A percentile compares a stretch with the other conserved stretches of the same genome.
These are phyloP conservation scores for Nissolia schottii DNA, from an alignment of 306 rosid genomes.

Conservation along the genomic window DNA sequence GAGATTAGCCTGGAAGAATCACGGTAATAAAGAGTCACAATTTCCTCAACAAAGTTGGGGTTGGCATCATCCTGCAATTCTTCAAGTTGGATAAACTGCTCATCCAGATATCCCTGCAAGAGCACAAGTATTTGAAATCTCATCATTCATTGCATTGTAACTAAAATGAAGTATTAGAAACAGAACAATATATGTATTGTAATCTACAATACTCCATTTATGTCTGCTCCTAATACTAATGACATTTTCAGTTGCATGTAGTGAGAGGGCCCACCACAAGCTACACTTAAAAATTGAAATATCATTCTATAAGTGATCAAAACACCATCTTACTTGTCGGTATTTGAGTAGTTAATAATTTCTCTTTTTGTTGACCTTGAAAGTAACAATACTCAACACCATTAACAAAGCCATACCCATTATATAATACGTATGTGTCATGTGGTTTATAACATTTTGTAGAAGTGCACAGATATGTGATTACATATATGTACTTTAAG, in stretches of 20 bases:
- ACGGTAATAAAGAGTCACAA: constrained; percentile 67
- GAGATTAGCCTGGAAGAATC: constrained; percentile 66
- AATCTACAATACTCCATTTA: neutral
- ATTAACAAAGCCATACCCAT: neutral
- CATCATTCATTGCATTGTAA: neutral
- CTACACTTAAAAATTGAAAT: too few species aligned
- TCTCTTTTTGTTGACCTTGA: too few species aligned
- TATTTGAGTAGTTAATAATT: too few species aligned
- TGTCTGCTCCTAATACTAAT: neutral
- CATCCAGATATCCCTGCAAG: constrained; percentile 76
- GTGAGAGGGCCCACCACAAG: too few species aligned
- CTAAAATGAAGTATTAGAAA: neutral
- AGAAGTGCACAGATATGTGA: neutral
- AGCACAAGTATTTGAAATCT: neutral
- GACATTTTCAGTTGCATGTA: too few species aligned
- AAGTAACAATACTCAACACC: neutral
- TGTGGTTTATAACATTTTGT: neutral
- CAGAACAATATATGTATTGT: neutral
- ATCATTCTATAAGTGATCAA: too few species aligned
- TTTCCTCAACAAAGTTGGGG: constrained; percentile 91
- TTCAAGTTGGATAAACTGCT: constrained; percentile 84
- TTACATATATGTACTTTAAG: neutral
- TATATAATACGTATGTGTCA: neutral
- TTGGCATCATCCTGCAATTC: constrained; percentile 83
- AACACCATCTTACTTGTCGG: too few species aligned